Base-by-base conservation (phyloP, 2,329 filamentous ascomycete genomes). In the Macroventuria anomochaeta region DNA sequence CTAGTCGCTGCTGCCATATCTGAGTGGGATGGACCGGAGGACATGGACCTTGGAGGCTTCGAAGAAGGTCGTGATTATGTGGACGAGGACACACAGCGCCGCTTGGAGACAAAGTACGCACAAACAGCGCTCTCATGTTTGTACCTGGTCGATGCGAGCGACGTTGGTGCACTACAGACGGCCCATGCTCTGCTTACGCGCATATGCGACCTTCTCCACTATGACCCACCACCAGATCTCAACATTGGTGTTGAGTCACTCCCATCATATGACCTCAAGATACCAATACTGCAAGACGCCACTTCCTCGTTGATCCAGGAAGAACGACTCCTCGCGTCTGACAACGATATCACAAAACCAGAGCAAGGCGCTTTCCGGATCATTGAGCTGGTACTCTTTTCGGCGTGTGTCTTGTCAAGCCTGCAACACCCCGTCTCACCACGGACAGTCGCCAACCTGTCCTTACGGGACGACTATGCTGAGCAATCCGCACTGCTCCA, bases 11-110 rank as follows among this genome's bases (percentile, higher is more conserved):
- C 80, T 41, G 85, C 83, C 7, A 77, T 92, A 28, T 82, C 86
- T 55, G 83, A 89, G 59, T 93, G 89, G 89, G 85, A 88, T 63
- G 90, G 89, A 0, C 88, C 89, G 0, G 78, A 78, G 6, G 89
- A 93, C 65, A 80, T 88, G 39, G 87, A 92, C 60, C 70, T 91
- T 4, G 88, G 86, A 3, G 83, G 82, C 11, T 84, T 81, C 60
- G 80, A 81, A 33, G 74, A 77, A 23, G 72, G 72, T 7, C 78
- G 77, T 2, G 72, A 80, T 40, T 85, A 84, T 75, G 70, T 91
- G 41, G 81, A 83, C 40, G 85, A 89, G 40, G 78, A 83, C 3
- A 79, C 85, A 38, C 83, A 85, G 60, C 76, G 79, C 28, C 81
- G 84, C 57, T 77, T 92, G 4, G 82, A 87, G 62, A 75, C 78